A percentile compares a stretch with the other conserved stretches of the same genome.
Evolutionary conservation across 2,329 filamentous ascomycete species (phyloP).

Genomic region (Alternaria alternata): DNA sequence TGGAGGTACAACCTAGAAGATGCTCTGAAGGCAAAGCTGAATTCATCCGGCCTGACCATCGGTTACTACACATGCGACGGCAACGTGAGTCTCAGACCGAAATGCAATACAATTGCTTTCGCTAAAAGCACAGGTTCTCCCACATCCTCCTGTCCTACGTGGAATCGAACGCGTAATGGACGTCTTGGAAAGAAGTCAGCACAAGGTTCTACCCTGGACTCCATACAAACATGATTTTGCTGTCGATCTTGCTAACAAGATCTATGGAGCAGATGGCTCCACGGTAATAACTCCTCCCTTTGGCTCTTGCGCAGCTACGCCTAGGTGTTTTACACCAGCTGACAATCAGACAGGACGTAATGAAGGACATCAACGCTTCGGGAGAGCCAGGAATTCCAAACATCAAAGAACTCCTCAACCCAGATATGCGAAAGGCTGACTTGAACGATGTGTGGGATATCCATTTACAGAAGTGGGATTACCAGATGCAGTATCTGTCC

Average conservation of each 20-base stretch:
- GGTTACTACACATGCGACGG: conserved; percentile 56
- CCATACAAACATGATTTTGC: conserved; percentile 11
- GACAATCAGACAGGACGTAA: conserved; percentile 30
- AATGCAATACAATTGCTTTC: conserved; percentile 28
- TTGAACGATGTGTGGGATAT: conserved; percentile 17
- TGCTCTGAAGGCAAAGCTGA: conserved; percentile 8
- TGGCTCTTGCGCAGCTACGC: not conserved
- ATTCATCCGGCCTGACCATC: conserved; percentile 59
- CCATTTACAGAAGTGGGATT: conserved; percentile 17
- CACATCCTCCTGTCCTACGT: conserved; percentile 10
- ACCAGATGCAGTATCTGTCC: conserved; percentile 12
- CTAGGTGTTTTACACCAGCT: not conserved
- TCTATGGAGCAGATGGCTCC: conserved; percentile 1
- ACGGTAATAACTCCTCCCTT: not conserved
- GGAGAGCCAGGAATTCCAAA: conserved; percentile 17
- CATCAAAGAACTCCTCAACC: conserved; percentile 19
- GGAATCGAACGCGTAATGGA: conserved; percentile 8
- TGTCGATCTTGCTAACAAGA: conserved; percentile 10
- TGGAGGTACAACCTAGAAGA: conserved; percentile 52
- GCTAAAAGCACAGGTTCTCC: conserved; percentile 9
- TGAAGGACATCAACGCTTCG: conserved; percentile 57
- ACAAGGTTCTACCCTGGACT: conserved; percentile 11
- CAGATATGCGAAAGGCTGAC: conserved; percentile 7
- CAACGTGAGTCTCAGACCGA: conserved; percentile 3
- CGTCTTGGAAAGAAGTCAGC: not conserved